Evolutionary conservation across 2,329 filamentous ascomycete species (phyloP).

Genomic region (Venturia carpophila): DNA sequence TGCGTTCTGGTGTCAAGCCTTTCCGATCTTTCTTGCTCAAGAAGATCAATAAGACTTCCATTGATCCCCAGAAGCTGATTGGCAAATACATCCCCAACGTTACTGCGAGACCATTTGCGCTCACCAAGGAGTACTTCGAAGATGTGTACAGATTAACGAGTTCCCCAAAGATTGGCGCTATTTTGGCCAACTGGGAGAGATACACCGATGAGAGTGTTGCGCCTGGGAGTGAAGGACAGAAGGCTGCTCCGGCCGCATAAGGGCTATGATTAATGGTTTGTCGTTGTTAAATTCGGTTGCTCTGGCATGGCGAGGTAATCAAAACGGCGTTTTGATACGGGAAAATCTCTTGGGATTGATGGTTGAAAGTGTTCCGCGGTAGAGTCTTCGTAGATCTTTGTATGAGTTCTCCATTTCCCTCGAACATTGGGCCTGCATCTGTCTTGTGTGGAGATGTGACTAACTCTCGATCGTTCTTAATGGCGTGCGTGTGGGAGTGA

Average conservation of each 20-base stretch:
- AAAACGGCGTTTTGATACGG: background rate
- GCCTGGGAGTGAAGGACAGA: constrained; percentile 5
- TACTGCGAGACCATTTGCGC: constrained; percentile 86
- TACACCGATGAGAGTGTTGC: constrained; percentile 30
- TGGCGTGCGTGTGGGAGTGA: too few relatives aligned
- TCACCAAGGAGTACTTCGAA: constrained; percentile 99
- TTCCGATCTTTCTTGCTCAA: constrained; percentile 98
- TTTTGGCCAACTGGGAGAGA: constrained; percentile 67
- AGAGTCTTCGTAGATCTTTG: background rate
- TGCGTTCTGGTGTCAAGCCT: constrained; percentile 96
- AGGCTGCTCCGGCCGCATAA: constrained; percentile 14
- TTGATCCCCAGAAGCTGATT: constrained; percentile 91
- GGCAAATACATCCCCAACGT: constrained; percentile 99
- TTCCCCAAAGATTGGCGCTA: constrained; percentile 63
- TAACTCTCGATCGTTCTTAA: too few relatives aligned
- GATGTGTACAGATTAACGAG: constrained; percentile 95
- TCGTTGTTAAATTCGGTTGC: background rate
- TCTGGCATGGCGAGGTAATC: background rate
- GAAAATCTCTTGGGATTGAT: background rate
- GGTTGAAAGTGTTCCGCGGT: background rate
- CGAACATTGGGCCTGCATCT: background rate
- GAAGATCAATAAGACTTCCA: constrained; percentile 99
- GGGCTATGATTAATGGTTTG: background rate
- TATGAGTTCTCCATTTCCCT: background rate
- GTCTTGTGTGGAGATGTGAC: background rate